Conservation (phyloP, 805 yeast genomes). For the Metschnikowia aberdeeniae region DNA sequence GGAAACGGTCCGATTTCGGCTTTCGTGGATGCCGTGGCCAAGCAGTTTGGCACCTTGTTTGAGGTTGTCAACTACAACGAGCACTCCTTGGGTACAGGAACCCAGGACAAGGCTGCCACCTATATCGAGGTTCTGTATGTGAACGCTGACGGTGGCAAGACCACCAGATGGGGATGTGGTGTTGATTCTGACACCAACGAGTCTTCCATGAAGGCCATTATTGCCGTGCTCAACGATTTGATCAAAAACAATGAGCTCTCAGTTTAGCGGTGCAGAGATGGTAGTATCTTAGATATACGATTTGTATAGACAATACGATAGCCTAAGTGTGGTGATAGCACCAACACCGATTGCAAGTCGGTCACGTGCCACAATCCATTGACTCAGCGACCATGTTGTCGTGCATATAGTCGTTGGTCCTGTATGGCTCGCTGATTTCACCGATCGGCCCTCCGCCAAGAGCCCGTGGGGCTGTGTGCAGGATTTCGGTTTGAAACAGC, state of each 20-base stretch:
- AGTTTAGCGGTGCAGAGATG: conserved; percentile 12
- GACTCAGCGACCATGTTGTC: no score
- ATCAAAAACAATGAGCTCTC: conserved; percentile 27
- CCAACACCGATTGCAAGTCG: no score
- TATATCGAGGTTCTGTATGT: conserved; percentile 51
- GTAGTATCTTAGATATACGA: not conserved
- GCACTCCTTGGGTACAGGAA: conserved; percentile 70
- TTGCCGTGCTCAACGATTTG: conserved; percentile 23
- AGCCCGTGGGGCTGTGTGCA: no score
- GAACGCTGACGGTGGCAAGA: conserved; percentile 32
- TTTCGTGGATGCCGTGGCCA: conserved; percentile 59
- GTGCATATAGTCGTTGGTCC: no score
- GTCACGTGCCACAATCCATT: no score
- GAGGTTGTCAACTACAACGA: conserved; percentile 67
- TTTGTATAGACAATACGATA: no score
- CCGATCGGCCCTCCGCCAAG: no score
- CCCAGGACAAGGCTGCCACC: conserved; percentile 70
- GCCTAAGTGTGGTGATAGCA: no score
- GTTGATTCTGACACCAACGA: conserved; percentile 41
- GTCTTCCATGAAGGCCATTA: conserved; percentile 34
- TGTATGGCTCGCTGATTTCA: no score
- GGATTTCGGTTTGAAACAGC: no score
- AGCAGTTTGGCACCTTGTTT: conserved; percentile 47
- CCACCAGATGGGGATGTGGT: conserved; percentile 42
- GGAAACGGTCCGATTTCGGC: conserved; percentile 83